Conservation (phyloP, 2,329 filamentous ascomycete genomes). For the Curvularia eragrostidis region DNA sequence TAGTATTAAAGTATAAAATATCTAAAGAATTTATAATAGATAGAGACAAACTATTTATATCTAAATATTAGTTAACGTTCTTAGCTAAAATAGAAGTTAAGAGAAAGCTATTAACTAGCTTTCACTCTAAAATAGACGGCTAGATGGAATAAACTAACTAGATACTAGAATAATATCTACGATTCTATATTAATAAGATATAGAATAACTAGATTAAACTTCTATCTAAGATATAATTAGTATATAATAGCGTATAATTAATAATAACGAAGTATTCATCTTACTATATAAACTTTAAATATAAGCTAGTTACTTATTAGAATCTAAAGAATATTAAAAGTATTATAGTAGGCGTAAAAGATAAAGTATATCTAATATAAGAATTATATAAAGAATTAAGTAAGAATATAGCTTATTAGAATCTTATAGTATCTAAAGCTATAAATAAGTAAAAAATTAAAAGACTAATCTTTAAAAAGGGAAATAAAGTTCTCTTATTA, state of each 20-base stretch:
- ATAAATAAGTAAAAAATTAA: slow-evolving; percentile 4
- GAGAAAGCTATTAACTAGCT: too few relatives aligned
- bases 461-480: slow-evolving; percentile 5
- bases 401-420: not conserved
- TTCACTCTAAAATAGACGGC: too few relatives aligned
- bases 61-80: not conserved
- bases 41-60: too few relatives aligned
- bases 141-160: too few relatives aligned
- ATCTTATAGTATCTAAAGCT: not conserved
- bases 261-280: not conserved
- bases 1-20: too few relatives aligned
- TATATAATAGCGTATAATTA: not conserved
- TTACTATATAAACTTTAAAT: too few relatives aligned
- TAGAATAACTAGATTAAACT: too few relatives aligned
- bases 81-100: not conserved
- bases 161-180: too few relatives aligned
- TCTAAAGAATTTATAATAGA: too few relatives aligned
- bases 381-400: not conserved
- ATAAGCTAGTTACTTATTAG: not conserved
- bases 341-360: not conserved
- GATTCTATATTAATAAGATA: too few relatives aligned
- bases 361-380: not conserved
- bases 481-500: slow-evolving; percentile 1
- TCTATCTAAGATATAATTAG: too few relatives aligned
- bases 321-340: not conserved